phyloP scores from a whole-genome alignment of 202 grass and related monocot genomes.

The Zoysia matrella region DNA sequence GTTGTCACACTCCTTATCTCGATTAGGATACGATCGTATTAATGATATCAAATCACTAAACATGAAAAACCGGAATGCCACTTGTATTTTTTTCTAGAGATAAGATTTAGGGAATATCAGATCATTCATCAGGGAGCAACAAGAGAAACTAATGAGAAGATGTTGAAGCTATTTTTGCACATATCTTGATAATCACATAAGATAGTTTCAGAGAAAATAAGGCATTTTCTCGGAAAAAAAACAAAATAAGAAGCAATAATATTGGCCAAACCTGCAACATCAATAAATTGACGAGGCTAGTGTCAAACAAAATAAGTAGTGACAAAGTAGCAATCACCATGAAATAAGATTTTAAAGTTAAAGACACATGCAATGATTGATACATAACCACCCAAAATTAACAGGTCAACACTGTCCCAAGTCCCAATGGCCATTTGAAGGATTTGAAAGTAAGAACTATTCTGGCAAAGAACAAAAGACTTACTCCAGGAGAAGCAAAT shows the following conservation, averaged over 20 bases:
- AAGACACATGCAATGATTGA: slow-evolving; percentile 4
- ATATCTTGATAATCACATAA: slow-evolving; percentile 37
- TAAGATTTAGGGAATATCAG: slow-evolving; percentile 31
- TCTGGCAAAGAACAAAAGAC: slow-evolving; percentile 35
- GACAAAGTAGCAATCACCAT: slow-evolving; percentile 24
- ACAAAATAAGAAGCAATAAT: slow-evolving; percentile 41
- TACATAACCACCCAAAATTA: slow-evolving; percentile 3
- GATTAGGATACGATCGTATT: slow-evolving; percentile 1
- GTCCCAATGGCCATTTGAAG: background rate
- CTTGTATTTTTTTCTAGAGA: slow-evolving; percentile 26
- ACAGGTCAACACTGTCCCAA: slow-evolving; percentile 2
- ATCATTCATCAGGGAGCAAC: slow-evolving; percentile 9
- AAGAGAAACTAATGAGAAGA: slow-evolving; percentile 38
- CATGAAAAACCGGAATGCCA: slow-evolving; percentile 17
- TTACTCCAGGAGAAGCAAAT: slow-evolving; percentile 82
- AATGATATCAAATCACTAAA: slow-evolving; percentile 23
- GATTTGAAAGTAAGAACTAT: background rate
- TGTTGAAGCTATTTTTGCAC: slow-evolving; percentile 37
- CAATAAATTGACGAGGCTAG: slow-evolving; percentile 48
- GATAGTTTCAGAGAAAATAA: slow-evolving; percentile 42
- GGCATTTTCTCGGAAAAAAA: background rate
- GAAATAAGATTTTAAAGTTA: slow-evolving; percentile 25
- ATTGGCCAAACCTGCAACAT: slow-evolving; percentile 68
- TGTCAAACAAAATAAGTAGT: slow-evolving; percentile 35
- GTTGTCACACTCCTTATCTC: slow-evolving; percentile 16